Percentiles rank a stretch among this genome's conserved stretches.
Conservation (phyloP, 352 stramenopile genomes). For the Pythium monospermum region DNA sequence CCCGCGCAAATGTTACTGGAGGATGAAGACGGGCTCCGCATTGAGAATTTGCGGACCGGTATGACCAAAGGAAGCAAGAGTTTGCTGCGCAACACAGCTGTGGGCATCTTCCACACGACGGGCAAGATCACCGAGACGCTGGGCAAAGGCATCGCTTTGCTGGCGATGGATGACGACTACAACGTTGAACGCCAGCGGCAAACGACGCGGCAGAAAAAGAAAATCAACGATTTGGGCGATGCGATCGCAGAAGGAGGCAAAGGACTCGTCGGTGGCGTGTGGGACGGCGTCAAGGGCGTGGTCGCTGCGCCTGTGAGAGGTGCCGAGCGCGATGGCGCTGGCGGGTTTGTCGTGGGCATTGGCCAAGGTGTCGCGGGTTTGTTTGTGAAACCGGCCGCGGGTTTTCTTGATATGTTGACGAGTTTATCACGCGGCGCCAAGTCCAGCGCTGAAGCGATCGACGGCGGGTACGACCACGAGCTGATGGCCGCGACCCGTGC, state of each 20-base stretch:
- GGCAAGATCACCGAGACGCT: conserved; percentile 88
- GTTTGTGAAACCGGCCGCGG: conserved; percentile 79
- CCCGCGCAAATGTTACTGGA: conserved; percentile 90
- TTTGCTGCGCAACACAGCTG: conserved; percentile 78
- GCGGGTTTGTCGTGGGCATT: conserved; percentile 81
- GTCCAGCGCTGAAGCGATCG: conserved; percentile 74
- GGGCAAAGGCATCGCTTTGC: conserved; percentile 77
- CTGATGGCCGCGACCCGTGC: conserved; percentile 55
- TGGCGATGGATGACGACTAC: conserved; percentile 87
- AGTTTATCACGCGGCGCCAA: conserved; percentile 77
- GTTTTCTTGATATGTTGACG: conserved; percentile 78
- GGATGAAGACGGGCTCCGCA: conserved; percentile 80
- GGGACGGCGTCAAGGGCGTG: conserved; percentile 79
- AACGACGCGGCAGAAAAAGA: conserved; percentile 68
- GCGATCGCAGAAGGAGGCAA: conserved; percentile 80
- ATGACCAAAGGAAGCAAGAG: conserved; percentile 89
- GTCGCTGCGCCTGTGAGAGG: conserved; percentile 70
- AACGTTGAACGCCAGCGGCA: conserved; percentile 75
- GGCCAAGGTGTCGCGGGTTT: conserved; percentile 78
- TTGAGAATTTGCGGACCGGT: conserved; percentile 81
- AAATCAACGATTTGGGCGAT: conserved; percentile 73
- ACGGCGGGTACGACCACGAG: conserved; percentile 41
- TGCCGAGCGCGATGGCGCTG: conserved; percentile 68
- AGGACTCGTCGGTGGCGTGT: conserved; percentile 70
- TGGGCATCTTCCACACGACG: conserved; percentile 88